A percentile compares a stretch with the other conserved stretches of the same genome.
These are phyloP conservation scores for Piloderma croceum DNA, from an alignment of 768 basidiomycete species.

Conservation along the genomic window DNA sequence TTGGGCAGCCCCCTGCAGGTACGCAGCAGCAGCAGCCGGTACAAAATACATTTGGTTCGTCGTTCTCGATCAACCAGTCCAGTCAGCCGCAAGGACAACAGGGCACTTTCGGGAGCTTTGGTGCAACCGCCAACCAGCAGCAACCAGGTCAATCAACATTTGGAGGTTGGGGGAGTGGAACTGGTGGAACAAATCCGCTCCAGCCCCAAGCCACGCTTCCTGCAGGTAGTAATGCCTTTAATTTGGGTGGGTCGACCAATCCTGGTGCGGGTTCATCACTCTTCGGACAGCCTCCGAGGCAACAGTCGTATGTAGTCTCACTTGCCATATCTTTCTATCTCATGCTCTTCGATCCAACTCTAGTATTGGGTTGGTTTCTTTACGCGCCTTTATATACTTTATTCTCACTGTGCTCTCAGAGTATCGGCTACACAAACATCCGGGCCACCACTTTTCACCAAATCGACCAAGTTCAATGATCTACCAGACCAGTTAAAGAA, in stretches of 20 bases:
- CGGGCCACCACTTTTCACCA: constrained; percentile 30
- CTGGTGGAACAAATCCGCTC: too few relatives aligned
- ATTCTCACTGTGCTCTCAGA: constrained; percentile 8
- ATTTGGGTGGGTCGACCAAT: too few relatives aligned
- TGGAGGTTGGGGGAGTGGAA: not conserved
- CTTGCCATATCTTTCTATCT: not conserved
- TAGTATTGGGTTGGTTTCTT: too few relatives aligned
- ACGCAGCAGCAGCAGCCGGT: constrained; percentile 24
- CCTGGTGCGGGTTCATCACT: not conserved
- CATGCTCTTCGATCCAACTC: not conserved
- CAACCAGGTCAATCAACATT: constrained; percentile 38
- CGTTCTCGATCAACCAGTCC: constrained; percentile 6
- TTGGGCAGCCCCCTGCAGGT: constrained; percentile 25
- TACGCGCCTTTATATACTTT: too few relatives aligned
- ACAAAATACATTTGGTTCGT: constrained; percentile 30
- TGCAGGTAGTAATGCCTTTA: not conserved
- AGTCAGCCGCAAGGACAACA: not conserved
- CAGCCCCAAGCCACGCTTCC: too few relatives aligned
- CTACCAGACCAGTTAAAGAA: constrained; percentile 64
- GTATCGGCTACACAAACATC: constrained; percentile 24
- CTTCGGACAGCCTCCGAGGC: not conserved
- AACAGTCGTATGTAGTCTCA: not conserved
- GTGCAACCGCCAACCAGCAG: constrained; percentile 16
- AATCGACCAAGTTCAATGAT: constrained; percentile 77
- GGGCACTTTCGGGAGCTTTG: constrained; percentile 8